Percentiles rank a stretch among this genome's conserved stretches.
These are phyloP conservation scores for Monascus purpureus DNA, from an alignment of 495 filamentous ascomycete genomes.

Conservation along the genomic window DNA sequence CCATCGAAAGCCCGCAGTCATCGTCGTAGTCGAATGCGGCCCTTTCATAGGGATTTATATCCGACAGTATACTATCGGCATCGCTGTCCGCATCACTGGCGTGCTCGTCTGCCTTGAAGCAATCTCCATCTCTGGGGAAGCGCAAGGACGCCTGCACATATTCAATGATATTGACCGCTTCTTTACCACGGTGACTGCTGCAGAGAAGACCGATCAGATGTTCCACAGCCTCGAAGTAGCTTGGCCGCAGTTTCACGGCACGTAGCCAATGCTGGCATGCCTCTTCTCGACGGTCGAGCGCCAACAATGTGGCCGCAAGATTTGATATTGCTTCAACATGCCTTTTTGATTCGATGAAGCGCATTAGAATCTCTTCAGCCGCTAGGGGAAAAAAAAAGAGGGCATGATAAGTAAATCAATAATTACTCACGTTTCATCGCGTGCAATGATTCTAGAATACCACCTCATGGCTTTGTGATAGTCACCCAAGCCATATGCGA, in stretches of 20 bases:
- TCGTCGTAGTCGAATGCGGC: conserved; percentile 44
- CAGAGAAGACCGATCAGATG: conserved; percentile 85
- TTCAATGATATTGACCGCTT: conserved; percentile 81
- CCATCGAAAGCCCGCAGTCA: conserved; percentile 21
- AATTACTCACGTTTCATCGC: conserved; percentile 58
- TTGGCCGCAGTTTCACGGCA: conserved; percentile 70
- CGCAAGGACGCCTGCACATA: conserved; percentile 70
- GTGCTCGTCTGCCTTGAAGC: conserved; percentile 36
- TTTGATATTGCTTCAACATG: conserved; percentile 96
- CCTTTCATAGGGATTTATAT: conserved; percentile 39
- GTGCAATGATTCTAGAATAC: conserved; percentile 74
- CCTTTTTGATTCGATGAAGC: conserved; percentile 22
- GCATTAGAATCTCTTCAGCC: conserved; percentile 2
- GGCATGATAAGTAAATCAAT: background rate
- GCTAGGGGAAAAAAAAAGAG: background rate
- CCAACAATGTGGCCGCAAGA: conserved; percentile 75
- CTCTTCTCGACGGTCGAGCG: conserved; percentile 67
- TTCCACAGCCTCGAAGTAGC: conserved; percentile 92
- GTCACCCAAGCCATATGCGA: conserved; percentile 84
- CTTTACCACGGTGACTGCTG: conserved; percentile 62
- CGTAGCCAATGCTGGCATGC: conserved; percentile 77
- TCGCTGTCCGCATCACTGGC: conserved; percentile 42
- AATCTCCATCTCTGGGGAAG: conserved; percentile 32
- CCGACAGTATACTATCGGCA: conserved; percentile 35
- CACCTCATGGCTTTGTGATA: conserved; percentile 76